Evolutionary conservation across 2,329 filamentous ascomycete genomes (phyloP), one percentile per base, ranked within the genome.

Genomic region (Aureobasidium sp.): DNA sequence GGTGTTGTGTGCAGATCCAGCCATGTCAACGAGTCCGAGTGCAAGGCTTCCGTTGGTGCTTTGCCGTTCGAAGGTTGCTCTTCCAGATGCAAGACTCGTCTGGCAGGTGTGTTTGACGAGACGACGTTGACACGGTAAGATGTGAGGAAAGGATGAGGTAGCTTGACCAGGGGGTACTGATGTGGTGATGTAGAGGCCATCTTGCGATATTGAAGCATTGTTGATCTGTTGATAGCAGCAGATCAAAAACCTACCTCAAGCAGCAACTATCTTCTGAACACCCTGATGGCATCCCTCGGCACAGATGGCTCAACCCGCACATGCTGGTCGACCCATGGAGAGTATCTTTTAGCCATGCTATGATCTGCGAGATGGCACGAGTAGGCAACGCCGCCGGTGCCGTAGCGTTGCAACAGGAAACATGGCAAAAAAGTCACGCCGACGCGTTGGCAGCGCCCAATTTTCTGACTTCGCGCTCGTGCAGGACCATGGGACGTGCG

Each of bases 61-160:
- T 68, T 68, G 25, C 74, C 74, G 15, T 67, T 64, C 11, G 67
- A 44, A 3, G 74, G 72, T 39, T 74, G 70, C 34, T 70, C 66
- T 39, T 77, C 72, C 1, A 77, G 63, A n/a, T 60, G 67, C 64
- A 79, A 67, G 48, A 67, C 68, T 20, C 70, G 67, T 45, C 67
- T 70, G 15, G 67, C 63, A 7, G 71, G 70, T 15, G 66, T 67
- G 17, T 70, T 68, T 12, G 70, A 67, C 11, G 66, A 64, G 41
- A 72, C 64, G 1, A 67, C 63, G 39, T 68, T 67, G 45, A 79
- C 75, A 31, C 69, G 71, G 65, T 78, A 80, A 62, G 73, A 68
- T 2, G 77, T 79, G 42, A 80, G 71, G 55, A 75, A 80, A 5
- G 78, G 78, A 61, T 80, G 76, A 20, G 78, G 78, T 31, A 80